Conservation (phyloP, 768 basidiomycete genomes). For the Boletus rubescentipes region DNA sequence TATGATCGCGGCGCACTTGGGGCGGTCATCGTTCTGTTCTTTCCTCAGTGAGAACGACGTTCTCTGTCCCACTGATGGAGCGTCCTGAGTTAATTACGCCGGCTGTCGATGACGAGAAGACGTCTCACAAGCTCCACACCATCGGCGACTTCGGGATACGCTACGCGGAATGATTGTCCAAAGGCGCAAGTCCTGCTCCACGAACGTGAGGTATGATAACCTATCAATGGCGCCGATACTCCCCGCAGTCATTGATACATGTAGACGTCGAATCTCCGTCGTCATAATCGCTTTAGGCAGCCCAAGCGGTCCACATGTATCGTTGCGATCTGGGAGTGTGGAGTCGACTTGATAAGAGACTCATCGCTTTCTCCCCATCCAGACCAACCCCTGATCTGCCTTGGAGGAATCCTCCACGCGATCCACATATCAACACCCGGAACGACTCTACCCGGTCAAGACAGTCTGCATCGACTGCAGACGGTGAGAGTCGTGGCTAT, state of each 20-base stretch:
- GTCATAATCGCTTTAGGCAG: neutral
- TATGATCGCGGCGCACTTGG: neutral
- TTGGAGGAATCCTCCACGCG: neutral
- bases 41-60: neutral
- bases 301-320: neutral
- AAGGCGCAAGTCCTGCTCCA: neutral
- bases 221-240: neutral
- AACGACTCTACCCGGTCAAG: neutral
- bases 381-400: neutral
- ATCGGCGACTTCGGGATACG: neutral
- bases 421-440: neutral
- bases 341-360: constrained; percentile 6
- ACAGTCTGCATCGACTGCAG: neutral
- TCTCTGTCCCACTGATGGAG: neutral
- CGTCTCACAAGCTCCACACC: constrained; percentile 1
- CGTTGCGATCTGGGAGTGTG: neutral
- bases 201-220: neutral
- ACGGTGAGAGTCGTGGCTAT: neutral
- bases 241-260: neutral
- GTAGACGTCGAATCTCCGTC: neutral
- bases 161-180: neutral
- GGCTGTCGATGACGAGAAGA: neutral
- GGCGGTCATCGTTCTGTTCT: neutral
- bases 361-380: neutral
- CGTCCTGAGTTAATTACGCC: neutral